Evolutionary conservation across 1,284 basidiomycete species (phyloP), one percentile per base, ranked within the genome.

Genomic region (Earliella scabrosa): DNA sequence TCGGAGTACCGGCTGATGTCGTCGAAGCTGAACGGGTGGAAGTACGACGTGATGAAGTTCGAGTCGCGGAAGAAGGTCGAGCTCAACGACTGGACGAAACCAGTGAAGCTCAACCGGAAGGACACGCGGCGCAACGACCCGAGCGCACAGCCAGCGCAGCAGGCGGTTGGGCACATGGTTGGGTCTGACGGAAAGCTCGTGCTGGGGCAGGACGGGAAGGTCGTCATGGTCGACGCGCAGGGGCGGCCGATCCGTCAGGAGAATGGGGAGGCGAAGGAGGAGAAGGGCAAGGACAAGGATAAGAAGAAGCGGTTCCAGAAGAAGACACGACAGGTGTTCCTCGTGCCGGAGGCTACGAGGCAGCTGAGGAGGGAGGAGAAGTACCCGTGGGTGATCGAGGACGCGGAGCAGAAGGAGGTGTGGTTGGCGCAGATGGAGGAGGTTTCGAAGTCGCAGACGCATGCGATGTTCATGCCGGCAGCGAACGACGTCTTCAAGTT

Each of bases 301-400:
- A 72, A 67, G 62, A 89, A 86, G 77, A 89, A 88, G 73, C 84
- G 86, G 65, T 90, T 92, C 63, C 86, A 91, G 79, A 90, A 92
- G 76, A 94, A 93, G 77, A 93, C 90, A 32, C 80, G 82, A 56
- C 92, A 95, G 75, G 90, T 94, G 26, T 92, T 87, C 71, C 81
- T 86, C 60, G 66, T 75, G n/a, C 68, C 75, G 11, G 72, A 75
- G 52, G 68, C 65, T 57, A 64, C 67, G 44, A 55, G 75, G 61
- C 68, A 74, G 73, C 77, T 94, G 64, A 78, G 88, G 68, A 82
- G 81, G 66, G 92, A 95, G 75, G 93, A 95, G 73, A 78, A 90
- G 62, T 90, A 90, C 71, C 93, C 93, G 2, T 95, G 93, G 93
- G 86, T 95, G 41, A 82, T 95, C 74, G 93, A 95, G 75, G 92